These are phyloP conservation scores for Vaccinium corymbosum DNA, from an alignment of 148 eudicot species.

Conservation along the genomic window DNA sequence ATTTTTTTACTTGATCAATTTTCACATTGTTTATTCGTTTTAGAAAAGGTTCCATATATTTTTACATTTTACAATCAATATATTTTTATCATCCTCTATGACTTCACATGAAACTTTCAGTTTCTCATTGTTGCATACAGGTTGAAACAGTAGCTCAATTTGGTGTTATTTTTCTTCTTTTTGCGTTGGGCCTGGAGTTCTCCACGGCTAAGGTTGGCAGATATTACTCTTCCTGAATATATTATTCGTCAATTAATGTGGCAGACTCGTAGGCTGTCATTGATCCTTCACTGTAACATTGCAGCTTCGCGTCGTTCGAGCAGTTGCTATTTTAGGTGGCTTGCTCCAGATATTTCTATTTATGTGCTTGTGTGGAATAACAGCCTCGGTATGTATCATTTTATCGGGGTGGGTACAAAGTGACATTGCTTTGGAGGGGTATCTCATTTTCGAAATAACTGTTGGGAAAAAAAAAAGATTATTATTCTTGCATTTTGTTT, in stretches of 20 bases:
- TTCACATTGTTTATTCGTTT: background rate
- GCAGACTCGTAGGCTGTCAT: background rate
- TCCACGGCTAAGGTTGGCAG: conserved; percentile 71
- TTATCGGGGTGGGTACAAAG: background rate
- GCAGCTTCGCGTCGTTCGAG: conserved; percentile 95
- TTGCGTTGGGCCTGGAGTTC: conserved; percentile 96
- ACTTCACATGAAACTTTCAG: background rate
- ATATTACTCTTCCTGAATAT: background rate
- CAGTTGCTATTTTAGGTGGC: conserved; percentile 96
- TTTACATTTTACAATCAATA: background rate
- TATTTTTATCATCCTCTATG: background rate
- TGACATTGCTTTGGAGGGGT: background rate
- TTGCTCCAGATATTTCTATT: conserved; percentile 80
- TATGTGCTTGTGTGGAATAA: conserved; percentile 86
- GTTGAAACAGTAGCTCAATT: conserved; percentile 99
- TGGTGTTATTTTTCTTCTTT: conserved; percentile 97
- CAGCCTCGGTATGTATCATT: conserved; percentile 68
- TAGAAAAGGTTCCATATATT: background rate
- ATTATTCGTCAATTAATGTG: background rate
- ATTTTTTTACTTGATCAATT: background rate
- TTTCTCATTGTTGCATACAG: conserved; percentile 32
- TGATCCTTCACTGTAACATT: conserved; percentile 18
- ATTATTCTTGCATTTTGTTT: background rate
- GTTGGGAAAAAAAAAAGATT: background rate
- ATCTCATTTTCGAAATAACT: background rate